Base-by-base conservation (phyloP, 1,139 yeast genomes). In the Hemisphaericaspora xylofermentans region DNA sequence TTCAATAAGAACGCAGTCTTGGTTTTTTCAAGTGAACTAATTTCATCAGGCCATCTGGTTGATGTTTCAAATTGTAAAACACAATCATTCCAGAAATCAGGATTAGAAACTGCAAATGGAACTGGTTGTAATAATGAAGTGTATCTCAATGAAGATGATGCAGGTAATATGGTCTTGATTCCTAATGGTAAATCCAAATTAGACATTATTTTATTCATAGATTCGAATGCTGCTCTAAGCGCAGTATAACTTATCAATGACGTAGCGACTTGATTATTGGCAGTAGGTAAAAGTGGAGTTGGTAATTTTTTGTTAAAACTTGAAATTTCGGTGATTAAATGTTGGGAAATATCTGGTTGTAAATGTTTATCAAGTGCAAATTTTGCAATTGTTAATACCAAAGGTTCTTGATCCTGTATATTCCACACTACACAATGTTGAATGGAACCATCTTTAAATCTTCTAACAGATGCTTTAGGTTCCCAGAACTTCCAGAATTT, bases 11-110 rank as follows among this genome's bases (percentile, higher is more conserved):
- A 88, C 6, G 98, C 98, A 29, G 93, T 77, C 58, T 94, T 94
- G 14, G 96, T 86, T 54, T 84, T 83, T 58, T 93, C 98, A 43
- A 89, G 68, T 1, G 97, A 91, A 28, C 74, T 68, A 4, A 88
- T 60, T 60, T 93, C 96, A 62, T 88, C 96, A 1, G 99, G 98
- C 99, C 98, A 94, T 60, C 82, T 81, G n/a, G 81, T 74, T 1
- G 96, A 86, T 3, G 87, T 71, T 65, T 94, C 98, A 61, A 94
- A 88, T 61, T 89, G 96, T 36, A 94, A 62, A 10, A 91, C 74
- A 19, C 84, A 82, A 39, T 85, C 89, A 50, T 86, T 88, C 71
- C 88, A 80, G 52, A 85, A 86, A 57, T 88, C 91, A 5, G 91
- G 91, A 52, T 79, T 84, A 2, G 88, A 76, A 3, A 68, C 64